These are phyloP conservation scores for Claviceps cyperi DNA, from an alignment of 2,329 filamentous ascomycete species.

Conservation along the genomic window DNA sequence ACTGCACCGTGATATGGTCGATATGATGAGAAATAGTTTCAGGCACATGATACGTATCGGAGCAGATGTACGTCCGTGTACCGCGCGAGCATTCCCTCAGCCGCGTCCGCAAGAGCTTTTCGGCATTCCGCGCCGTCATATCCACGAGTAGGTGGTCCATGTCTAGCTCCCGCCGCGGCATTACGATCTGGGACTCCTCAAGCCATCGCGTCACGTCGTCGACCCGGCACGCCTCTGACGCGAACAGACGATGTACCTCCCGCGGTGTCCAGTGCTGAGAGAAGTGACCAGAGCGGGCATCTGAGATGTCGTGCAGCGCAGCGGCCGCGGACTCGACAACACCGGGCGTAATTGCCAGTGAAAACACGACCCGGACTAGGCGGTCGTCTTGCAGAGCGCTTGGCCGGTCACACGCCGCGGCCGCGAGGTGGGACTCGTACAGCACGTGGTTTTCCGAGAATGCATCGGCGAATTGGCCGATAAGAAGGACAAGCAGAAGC, in stretches of 20 bases:
- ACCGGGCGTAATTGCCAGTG: neutral
- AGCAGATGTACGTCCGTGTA: neutral
- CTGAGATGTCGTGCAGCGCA: neutral
- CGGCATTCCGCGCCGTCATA: neutral
- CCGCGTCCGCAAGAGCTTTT: neutral
- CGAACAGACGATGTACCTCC: neutral
- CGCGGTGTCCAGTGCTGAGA: neutral
- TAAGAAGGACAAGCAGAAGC: neutral
- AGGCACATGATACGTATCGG: neutral
- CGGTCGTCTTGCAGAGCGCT: no score
- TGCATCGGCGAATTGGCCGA: neutral
- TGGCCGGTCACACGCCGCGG: neutral
- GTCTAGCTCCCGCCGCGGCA: neutral
- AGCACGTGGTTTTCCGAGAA: neutral
- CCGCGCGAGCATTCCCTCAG: neutral
- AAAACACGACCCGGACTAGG: neutral
- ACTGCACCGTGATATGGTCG: neutral
- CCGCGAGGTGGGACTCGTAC: neutral
- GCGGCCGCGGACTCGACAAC: neutral
- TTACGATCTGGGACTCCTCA: neutral
- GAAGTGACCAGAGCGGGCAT: neutral
- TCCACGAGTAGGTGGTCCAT: neutral
- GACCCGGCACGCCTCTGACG: neutral
- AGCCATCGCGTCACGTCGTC: neutral
- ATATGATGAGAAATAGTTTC: neutral